Percentiles rank a stretch among this genome's conserved stretches.
Evolutionary conservation across 805 yeast species (phyloP).

Genomic region (Schwanniomyces sp.): DNA sequence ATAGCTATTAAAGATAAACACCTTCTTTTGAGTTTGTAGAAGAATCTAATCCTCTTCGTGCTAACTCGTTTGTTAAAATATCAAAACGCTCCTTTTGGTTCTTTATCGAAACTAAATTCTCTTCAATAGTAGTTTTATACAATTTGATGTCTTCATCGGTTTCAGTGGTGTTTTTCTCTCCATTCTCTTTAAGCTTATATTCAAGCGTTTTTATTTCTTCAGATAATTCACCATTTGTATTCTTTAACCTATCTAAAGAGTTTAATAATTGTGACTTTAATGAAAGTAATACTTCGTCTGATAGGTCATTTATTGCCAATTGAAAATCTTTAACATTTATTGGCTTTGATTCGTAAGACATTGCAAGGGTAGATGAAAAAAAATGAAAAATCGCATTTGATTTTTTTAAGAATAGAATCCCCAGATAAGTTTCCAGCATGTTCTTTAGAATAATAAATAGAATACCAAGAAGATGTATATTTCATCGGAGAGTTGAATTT

Average conservation of each 20-base stretch:
- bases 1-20: conserved; percentile 15
- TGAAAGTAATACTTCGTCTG: conserved; percentile 33
- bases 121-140: conserved; percentile 55
- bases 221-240: conserved; percentile 51
- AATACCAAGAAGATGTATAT: neutral
- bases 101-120: conserved; percentile 53
- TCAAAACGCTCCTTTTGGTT: conserved; percentile 50
- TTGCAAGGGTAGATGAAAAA: neutral
- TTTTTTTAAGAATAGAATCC: neutral
- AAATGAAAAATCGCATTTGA: neutral
- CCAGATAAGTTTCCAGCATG: neutral
- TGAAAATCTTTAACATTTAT: conserved; percentile 44
- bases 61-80: conserved; percentile 47
- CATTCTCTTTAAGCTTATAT: conserved; percentile 5
- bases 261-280: conserved; percentile 22
- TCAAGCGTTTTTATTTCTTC: conserved; percentile 33
- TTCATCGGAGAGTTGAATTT: neutral
- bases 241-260: conserved; percentile 47
- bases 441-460: neutral
- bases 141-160: conserved; percentile 48
- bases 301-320: conserved; percentile 52
- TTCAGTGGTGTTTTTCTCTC: conserved; percentile 16
- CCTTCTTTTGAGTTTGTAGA: conserved; percentile 8
- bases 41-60: conserved; percentile 32
- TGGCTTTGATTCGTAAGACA: conserved; percentile 16